phyloP scores from a whole-genome alignment of 768 basidiomycete genomes.

The Rhodotorula graminis region DNA sequence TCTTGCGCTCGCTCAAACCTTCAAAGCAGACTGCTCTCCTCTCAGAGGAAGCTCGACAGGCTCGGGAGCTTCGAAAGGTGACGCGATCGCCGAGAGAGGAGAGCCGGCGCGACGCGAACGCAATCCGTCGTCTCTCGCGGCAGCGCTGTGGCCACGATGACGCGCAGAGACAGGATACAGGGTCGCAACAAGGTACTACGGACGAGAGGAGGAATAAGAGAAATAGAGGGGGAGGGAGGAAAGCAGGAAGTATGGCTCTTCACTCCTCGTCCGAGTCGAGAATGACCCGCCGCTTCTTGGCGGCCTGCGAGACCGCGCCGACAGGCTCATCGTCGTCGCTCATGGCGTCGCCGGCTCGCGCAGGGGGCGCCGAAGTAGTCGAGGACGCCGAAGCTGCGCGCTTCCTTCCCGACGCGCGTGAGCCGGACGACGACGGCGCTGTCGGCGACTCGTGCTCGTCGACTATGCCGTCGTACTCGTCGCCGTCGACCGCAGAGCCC shows the following conservation, averaged over 20 bases:
- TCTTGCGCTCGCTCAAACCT: no score
- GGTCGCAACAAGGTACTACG: neutral
- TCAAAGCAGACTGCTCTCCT: no score
- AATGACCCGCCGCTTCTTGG: slow-evolving; percentile 34
- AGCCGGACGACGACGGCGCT: neutral
- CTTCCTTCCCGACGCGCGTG: slow-evolving; percentile 14
- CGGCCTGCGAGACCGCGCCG: slow-evolving; percentile 15
- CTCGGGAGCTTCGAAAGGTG: no score
- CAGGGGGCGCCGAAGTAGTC: neutral
- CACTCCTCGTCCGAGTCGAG: slow-evolving; percentile 24
- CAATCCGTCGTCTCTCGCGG: no score
- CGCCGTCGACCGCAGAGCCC: no score
- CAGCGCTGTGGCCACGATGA: no score
- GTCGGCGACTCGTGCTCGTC: neutral
- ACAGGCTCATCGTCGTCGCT: slow-evolving; percentile 7
- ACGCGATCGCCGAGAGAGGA: no score
- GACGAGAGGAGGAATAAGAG: no score
- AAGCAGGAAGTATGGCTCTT: neutral
- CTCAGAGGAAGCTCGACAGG: no score
- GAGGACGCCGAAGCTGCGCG: slow-evolving; percentile 9
- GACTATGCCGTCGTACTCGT: neutral
- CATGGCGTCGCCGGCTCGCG: neutral
- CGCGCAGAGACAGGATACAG: no score
- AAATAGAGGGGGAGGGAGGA: no score
- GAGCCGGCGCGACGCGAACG: no score